phyloP scores from a whole-genome alignment of 805 yeast genomes.

The Candida mattraensis region DNA sequence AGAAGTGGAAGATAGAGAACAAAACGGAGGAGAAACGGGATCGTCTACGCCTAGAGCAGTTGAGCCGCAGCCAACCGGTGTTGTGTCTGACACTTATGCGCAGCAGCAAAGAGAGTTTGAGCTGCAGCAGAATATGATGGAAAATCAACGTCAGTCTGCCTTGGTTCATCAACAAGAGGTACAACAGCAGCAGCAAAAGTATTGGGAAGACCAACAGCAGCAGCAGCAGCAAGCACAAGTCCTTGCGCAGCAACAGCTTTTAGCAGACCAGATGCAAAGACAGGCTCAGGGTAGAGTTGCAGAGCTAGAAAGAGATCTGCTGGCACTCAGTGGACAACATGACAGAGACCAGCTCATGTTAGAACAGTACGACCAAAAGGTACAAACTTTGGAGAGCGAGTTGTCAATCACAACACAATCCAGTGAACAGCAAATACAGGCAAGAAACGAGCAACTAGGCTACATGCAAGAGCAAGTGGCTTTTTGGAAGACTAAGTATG shows the following conservation, averaged over 20 bases:
- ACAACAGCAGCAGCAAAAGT: conserved; percentile 69
- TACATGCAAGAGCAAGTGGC: conserved; percentile 67
- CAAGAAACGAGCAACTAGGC: conserved; percentile 49
- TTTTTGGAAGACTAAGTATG: conserved; percentile 85
- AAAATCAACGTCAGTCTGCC: conserved; percentile 63
- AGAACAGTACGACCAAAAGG: conserved; percentile 85
- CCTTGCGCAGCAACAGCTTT: conserved; percentile 65
- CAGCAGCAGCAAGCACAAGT: conserved; percentile 68
- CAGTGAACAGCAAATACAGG: conserved; percentile 68
- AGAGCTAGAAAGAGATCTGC: conserved; percentile 77
- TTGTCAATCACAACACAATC: conserved; percentile 57
- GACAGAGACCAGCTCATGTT: conserved; percentile 66
- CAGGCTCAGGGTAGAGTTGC: conserved; percentile 79
- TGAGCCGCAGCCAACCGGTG: conserved; percentile 60
- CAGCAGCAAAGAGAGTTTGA: conserved; percentile 55
- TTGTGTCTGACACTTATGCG: conserved; percentile 38
- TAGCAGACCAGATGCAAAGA: conserved; percentile 65
- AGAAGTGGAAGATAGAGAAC: too few species aligned
- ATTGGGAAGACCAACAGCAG: conserved; percentile 72
- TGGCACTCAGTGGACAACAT: conserved; percentile 73
- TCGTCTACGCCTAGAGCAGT: too few species aligned
- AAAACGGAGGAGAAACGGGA: too few species aligned
- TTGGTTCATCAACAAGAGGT: conserved; percentile 64
- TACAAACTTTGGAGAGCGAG: conserved; percentile 77
- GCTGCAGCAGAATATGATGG: conserved; percentile 59